Evolutionary conservation across 208 protist genomes (phyloP), one percentile per base, ranked within the genome.

Genomic region (Phytomonas sp.): DNA sequence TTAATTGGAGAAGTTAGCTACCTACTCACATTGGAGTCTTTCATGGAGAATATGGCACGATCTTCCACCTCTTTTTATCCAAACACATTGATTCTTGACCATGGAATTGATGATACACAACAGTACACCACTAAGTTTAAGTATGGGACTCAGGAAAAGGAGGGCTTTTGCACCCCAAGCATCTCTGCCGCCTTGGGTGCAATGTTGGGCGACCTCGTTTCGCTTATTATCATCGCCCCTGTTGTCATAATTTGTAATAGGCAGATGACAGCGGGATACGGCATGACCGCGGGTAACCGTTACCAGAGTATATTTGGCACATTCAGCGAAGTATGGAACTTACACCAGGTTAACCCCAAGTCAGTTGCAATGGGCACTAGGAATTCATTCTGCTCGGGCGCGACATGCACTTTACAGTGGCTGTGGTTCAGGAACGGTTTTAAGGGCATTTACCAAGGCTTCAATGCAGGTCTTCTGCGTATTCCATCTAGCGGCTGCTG

Each of bases 181-280:
- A 73, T 66, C 59, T 77, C 77, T 51, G 74, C 82, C 15, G 87
- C 90, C 13, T 56, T 82, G 0, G 86, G 86, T 8, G 90, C 86
- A 26, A 88, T 95, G 87, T 78, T 71, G 40, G 90, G 85, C 13
- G 88, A 93, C 61, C 60, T 86, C 20, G 84, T 83, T 34, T 65
- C 90, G 17, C 79, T 93, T 26, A 62, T 88, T 29, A 63, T 92
- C 62, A 75, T 86, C 62, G 90, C 84, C 0, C 90, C 90, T 0
- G 64, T 91, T 7, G 79, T 82, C 26, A 78, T 96, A 29, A 78
- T 93, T 37, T 81, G 76, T 66, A 92, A 92, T 68, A 75, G 86
- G 4, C 90, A 96, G 71, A 89, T 96, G 81, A 96, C 90, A 26
- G 81, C 90, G 53, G 80, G 77, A 3, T 93, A 89, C 62, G 86